These are phyloP conservation scores for Sugiyamaella smithiae DNA, from an alignment of 805 yeast genomes.

Conservation along the genomic window DNA sequence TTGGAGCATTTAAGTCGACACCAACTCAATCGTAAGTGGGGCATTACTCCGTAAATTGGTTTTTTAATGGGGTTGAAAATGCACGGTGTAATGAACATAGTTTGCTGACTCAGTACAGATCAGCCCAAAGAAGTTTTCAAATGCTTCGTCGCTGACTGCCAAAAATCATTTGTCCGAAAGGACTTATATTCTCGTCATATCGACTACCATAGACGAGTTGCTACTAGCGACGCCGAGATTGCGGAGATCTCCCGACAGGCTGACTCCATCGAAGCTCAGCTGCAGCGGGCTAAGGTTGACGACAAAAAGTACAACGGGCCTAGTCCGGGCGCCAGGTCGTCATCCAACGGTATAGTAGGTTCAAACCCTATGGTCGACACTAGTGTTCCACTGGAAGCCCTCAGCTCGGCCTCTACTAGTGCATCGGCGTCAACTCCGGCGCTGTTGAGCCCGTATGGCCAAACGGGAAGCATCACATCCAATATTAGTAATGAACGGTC, in stretches of 20 bases:
- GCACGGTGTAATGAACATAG: no score
- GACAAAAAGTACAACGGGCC: background rate
- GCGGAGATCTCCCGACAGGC: background rate
- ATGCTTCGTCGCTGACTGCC: constrained; percentile 28
- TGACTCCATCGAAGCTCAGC: background rate
- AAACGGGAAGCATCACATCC: background rate
- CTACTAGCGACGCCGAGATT: background rate
- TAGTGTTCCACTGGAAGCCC: background rate
- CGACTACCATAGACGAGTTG: constrained; percentile 16
- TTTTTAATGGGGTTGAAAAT: no score
- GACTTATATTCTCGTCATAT: constrained; percentile 31
- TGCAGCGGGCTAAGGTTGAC: background rate
- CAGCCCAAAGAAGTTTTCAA: constrained; percentile 17
- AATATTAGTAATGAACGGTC: background rate
- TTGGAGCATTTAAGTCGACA: constrained; percentile 24
- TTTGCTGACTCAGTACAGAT: constrained; percentile 11
- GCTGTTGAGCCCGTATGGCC: background rate
- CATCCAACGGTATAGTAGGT: background rate
- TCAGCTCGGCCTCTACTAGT: background rate
- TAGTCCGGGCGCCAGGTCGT: background rate
- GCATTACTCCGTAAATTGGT: background rate
- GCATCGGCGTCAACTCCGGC: background rate
- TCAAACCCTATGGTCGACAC: background rate
- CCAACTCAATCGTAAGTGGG: constrained; percentile 24
- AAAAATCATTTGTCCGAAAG: constrained; percentile 33